Evolutionary conservation across 2,329 filamentous ascomycete genomes (phyloP), one percentile per base, ranked within the genome.

Genomic region (Furcasterigmium furcatum): DNA sequence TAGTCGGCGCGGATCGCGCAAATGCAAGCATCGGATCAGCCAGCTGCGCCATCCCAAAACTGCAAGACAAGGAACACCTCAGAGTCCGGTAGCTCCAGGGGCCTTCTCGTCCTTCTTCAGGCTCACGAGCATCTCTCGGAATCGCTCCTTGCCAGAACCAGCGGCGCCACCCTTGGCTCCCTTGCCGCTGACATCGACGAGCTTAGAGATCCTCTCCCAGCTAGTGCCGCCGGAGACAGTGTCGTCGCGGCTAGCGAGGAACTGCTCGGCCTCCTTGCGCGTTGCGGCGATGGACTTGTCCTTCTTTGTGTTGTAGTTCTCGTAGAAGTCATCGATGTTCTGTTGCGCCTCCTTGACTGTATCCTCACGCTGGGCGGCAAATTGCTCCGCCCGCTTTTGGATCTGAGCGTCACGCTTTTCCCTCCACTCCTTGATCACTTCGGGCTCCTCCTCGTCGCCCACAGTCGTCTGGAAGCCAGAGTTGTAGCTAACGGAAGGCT

Each of bases 261-360:
- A 99, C 62, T 96, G 84, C 61, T 97, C 92, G 7, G 92, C 94
- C 58, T 99, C 94, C 66, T 88, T 87, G 59, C 86, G 83, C 46
- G 92, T 94, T 73, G 95, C 89, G 19, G 86, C 77, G 55, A 96
- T 86, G 48, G 81, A 82, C 79, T 97, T 97, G 66, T 99, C 94
- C 67, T 94, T 92, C 74, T 96, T 96, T 68, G 87, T 85, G 75
- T 97, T 97, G 77, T 99, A 99, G 71, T 96, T 96, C 63, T 96
- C 91, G 76, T 99, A 99, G 72, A 97, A 99, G 66, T 96, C 94
- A 65, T 99, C 94, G 53, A 99, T 95, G 66, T 95, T 94, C 64
- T 91, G 81, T 62, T 91, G 90, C 10, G 94, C 94, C 57, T 94
- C 90, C 65, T 89, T 84, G 62, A 96, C 73, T 2, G 91, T 96